These are phyloP conservation scores for Xylaria hypoxylon DNA, from an alignment of 2,329 filamentous ascomycete species.

Conservation along the genomic window DNA sequence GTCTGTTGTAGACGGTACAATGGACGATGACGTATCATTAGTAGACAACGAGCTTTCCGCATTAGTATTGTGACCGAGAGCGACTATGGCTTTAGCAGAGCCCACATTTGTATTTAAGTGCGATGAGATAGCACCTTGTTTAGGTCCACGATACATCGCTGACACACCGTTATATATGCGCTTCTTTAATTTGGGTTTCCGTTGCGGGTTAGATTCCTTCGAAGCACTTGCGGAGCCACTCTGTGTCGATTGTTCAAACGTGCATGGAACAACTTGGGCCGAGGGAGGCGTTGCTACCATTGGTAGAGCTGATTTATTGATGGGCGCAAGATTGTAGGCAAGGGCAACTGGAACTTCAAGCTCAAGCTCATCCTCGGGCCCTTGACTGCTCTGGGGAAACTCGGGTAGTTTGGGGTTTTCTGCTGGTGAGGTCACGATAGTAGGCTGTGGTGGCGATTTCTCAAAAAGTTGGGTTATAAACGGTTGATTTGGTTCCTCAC, in stretches of 20 bases:
- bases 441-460: slow-evolving; percentile 43
- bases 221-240: slow-evolving; percentile 19
- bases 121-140: slow-evolving; percentile 16
- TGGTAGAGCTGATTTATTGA: slow-evolving; percentile 43
- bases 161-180: slow-evolving; percentile 35
- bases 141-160: slow-evolving; percentile 40
- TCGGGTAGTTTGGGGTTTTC: slow-evolving; percentile 24
- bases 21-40: slow-evolving; percentile 42
- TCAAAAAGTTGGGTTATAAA: slow-evolving; percentile 47
- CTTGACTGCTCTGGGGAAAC: slow-evolving; percentile 47
- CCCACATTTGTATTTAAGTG: slow-evolving; percentile 16
- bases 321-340: slow-evolving; percentile 36
- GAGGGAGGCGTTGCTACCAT: slow-evolving; percentile 50
- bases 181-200: slow-evolving; percentile 16
- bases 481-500: slow-evolving; percentile 21
- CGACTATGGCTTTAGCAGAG: neutral
- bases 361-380: slow-evolving; percentile 50
- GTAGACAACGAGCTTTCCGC: slow-evolving; percentile 40
- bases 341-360: slow-evolving; percentile 48
- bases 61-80: slow-evolving; percentile 10
- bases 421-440: slow-evolving; percentile 30
- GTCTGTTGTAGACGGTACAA: slow-evolving; percentile 47
- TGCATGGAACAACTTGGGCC: slow-evolving; percentile 50
- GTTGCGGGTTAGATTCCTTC: slow-evolving; percentile 15
- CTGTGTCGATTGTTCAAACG: slow-evolving; percentile 40